These are phyloP conservation scores for Mucor racemosus DNA, from an alignment of 371 early-diverging fungal genomes.

Conservation along the genomic window DNA sequence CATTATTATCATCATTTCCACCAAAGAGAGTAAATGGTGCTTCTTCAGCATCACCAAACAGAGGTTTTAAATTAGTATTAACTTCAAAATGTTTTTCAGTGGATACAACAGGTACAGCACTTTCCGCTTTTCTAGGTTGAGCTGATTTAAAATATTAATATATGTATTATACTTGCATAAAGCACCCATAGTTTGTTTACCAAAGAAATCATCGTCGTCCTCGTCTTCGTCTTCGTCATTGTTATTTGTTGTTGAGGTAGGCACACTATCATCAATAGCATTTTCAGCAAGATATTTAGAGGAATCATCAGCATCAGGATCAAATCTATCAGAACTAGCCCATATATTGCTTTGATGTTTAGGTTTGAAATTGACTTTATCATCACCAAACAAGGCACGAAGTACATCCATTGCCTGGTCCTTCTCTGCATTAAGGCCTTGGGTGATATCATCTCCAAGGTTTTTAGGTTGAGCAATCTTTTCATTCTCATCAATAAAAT, in stretches of 20 bases:
- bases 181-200: not conserved
- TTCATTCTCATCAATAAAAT: conserved; percentile 64
- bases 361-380: conserved; percentile 43
- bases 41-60: conserved; percentile 54
- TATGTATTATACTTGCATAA: not conserved
- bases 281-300: conserved; percentile 24
- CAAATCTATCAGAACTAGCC: conserved; percentile 51
- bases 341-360: conserved; percentile 21
- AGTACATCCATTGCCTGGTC: conserved; percentile 57
- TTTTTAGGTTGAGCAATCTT: conserved; percentile 39
- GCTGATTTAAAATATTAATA: not conserved
- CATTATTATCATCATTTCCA: conserved; percentile 31
- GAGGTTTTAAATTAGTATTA: conserved; percentile 61
- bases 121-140: conserved; percentile 20
- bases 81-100: conserved; percentile 55
- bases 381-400: conserved; percentile 63
- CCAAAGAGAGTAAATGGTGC: conserved; percentile 62
- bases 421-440: conserved; percentile 44
- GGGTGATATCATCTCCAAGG: conserved; percentile 40
- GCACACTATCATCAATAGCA: conserved; percentile 12
- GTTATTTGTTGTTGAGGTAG: conserved; percentile 10
- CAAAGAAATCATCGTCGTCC: conserved; percentile 20
- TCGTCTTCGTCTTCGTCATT: conserved; percentile 23
- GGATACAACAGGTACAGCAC: conserved; percentile 42
- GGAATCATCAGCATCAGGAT: conserved; percentile 60